These are phyloP conservation scores for Porphyrellus cyaneotinctus DNA, from an alignment of 768 basidiomycete genomes.

Conservation along the genomic window DNA sequence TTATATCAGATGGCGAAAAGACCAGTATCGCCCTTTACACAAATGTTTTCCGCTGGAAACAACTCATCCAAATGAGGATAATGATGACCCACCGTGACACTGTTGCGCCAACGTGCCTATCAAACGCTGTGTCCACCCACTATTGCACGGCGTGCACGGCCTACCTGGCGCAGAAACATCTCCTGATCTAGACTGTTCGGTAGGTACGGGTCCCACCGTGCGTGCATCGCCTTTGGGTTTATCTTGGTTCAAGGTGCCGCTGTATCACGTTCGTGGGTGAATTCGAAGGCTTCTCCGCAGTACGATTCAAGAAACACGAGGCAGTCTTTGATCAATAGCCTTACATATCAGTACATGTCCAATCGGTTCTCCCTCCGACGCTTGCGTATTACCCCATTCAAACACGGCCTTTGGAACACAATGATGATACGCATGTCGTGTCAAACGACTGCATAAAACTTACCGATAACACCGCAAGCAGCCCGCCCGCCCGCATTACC, in stretches of 20 bases:
- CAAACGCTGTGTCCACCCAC: too few species aligned
- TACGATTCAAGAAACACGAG: slow-evolving; percentile 11
- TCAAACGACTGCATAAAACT: slow-evolving; percentile 7
- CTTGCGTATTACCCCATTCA: slow-evolving; percentile 7
- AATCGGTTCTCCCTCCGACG: background rate
- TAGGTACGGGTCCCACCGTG: background rate
- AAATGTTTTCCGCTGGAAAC: too few species aligned
- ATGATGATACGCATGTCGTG: background rate
- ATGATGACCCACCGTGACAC: too few species aligned
- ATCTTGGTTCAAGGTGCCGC: background rate
- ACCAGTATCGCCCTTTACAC: too few species aligned
- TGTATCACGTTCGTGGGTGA: background rate
- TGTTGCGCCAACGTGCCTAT: too few species aligned
- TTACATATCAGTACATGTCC: slow-evolving; percentile 6
- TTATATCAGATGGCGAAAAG: too few species aligned
- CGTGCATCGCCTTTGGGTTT: background rate
- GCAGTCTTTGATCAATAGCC: background rate
- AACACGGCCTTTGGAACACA: slow-evolving; percentile 15
- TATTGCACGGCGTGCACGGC: too few species aligned
- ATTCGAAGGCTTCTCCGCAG: slow-evolving; percentile 7
- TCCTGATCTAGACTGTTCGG: background rate
- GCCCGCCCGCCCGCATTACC: slow-evolving; percentile 73
- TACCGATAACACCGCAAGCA: slow-evolving; percentile 83
- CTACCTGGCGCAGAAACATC: too few species aligned
- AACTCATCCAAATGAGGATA: too few species aligned